phyloP scores from a whole-genome alignment of 331 rosid species.

The Stylosanthes scabra region DNA sequence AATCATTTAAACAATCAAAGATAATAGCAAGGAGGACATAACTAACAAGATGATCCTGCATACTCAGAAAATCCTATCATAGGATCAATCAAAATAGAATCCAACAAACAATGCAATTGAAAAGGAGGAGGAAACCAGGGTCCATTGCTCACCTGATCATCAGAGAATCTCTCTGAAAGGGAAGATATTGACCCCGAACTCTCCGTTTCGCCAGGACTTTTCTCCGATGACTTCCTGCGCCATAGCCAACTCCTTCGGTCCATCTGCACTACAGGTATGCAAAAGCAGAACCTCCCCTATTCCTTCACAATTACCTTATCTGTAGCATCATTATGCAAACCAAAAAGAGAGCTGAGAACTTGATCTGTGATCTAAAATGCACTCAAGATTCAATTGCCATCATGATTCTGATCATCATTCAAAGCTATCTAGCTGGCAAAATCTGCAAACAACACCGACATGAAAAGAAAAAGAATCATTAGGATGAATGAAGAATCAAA shows the following conservation, averaged over 20 bases:
- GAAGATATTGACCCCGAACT: constrained; percentile 86
- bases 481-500: constrained; percentile 32
- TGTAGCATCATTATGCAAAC: constrained; percentile 37
- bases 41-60: constrained; percentile 6
- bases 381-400: constrained; percentile 34
- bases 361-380: constrained; percentile 23
- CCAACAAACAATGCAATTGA: constrained; percentile 19
- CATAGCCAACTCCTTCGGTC: constrained; percentile 88
- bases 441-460: constrained; percentile 36
- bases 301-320: constrained; percentile 41
- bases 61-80: constrained; percentile 16
- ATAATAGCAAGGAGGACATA: constrained; percentile 7
- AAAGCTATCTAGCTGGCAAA: constrained; percentile 18
- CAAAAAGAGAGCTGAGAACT: constrained; percentile 19
- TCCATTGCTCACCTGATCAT: constrained; percentile 64
- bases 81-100: constrained; percentile 5
- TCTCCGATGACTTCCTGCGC: constrained; percentile 86
- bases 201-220: constrained; percentile 84
- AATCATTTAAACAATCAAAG: constrained; percentile 29
- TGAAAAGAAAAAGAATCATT: neutral
- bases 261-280: constrained; percentile 51
- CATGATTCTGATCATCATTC: constrained; percentile 22
- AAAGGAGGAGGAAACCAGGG: constrained; percentile 11
- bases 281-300: constrained; percentile 40
- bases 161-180: constrained; percentile 79